Conservation (phyloP, 306 rosid species). For the Myrica gale region DNA sequence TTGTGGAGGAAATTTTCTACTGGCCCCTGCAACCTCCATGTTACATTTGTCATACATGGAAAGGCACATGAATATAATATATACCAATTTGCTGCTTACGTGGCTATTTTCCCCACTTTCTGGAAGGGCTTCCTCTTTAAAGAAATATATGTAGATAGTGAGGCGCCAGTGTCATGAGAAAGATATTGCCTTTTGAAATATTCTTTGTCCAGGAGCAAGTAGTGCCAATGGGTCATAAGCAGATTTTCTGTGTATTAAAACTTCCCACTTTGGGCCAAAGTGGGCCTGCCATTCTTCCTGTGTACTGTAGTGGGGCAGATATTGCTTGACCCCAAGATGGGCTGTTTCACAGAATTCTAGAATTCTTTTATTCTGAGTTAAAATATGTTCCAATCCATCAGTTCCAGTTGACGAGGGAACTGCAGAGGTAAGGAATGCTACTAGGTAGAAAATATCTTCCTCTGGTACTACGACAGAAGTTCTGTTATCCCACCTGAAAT, state of each 20-base stretch:
- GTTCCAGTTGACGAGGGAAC: conserved; percentile 71
- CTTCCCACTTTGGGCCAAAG: conserved; percentile 83
- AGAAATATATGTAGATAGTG: neutral
- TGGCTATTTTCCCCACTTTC: conserved; percentile 28
- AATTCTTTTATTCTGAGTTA: conserved; percentile 78
- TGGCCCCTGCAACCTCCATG: conserved; percentile 26
- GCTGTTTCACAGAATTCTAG: conserved; percentile 70
- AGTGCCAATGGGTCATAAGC: conserved; percentile 84
- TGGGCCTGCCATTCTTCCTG: conserved; percentile 82
- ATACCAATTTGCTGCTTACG: conserved; percentile 24
- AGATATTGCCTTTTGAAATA: conserved; percentile 63
- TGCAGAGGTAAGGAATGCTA: conserved; percentile 87
- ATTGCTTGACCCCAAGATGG: conserved; percentile 77
- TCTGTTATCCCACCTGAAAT: conserved; percentile 90
- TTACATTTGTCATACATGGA: conserved; percentile 14
- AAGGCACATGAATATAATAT: conserved; percentile 19
- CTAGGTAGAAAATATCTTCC: conserved; percentile 78
- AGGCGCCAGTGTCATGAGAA: conserved; percentile 41
- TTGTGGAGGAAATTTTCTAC: conserved; percentile 28
- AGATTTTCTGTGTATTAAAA: conserved; percentile 64
- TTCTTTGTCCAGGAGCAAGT: conserved; percentile 87
- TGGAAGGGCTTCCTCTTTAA: conserved; percentile 27
- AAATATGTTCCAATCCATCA: conserved; percentile 74
- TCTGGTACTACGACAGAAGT: conserved; percentile 72
- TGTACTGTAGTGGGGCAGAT: conserved; percentile 75